Evolutionary conservation across 2,329 filamentous ascomycete species (phyloP).

Genomic region (Lasiodiplodia hormozganensis): DNA sequence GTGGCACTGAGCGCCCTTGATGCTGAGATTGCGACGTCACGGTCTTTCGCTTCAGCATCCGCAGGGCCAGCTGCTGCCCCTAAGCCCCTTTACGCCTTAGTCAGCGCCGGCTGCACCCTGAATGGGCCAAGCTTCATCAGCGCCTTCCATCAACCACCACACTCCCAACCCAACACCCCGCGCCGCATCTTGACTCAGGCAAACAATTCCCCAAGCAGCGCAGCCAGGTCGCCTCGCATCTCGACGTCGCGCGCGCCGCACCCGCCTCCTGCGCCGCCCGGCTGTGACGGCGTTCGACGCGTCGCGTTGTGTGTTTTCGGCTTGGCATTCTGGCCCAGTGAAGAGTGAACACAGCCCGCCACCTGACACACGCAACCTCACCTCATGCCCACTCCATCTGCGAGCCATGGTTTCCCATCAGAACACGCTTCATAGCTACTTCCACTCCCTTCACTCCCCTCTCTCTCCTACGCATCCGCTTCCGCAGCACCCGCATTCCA

Average conservation of each 20-base stretch:
- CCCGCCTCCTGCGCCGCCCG: not conserved
- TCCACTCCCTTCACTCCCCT: constrained; percentile 4
- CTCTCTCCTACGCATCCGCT: not conserved
- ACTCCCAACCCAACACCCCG: not conserved
- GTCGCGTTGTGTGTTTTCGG: constrained; percentile 25
- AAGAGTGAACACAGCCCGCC: constrained; percentile 27
- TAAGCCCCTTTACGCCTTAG: constrained; percentile 27
- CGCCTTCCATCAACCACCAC: constrained; percentile 23
- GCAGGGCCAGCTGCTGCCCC: constrained; percentile 14
- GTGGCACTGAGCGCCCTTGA: not conserved
- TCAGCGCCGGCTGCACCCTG: constrained; percentile 1
- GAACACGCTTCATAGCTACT: constrained; percentile 26
- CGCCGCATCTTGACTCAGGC: not conserved
- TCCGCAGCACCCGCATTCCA: constrained; percentile 26
- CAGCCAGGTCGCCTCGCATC: not conserved
- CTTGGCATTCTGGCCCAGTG: constrained; percentile 24
- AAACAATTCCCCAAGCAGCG: not conserved
- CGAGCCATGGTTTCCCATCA: constrained; percentile 22
- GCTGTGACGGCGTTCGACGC: not conserved
- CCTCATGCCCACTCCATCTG: constrained; percentile 10
- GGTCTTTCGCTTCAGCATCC: not conserved
- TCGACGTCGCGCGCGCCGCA: not conserved
- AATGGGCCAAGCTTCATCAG: constrained; percentile 12
- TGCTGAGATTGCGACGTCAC: constrained; percentile 22
- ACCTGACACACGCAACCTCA: constrained; percentile 29